Base-by-base conservation (phyloP, 169 alveolate species). In the Theileria luwenshuni region DNA sequence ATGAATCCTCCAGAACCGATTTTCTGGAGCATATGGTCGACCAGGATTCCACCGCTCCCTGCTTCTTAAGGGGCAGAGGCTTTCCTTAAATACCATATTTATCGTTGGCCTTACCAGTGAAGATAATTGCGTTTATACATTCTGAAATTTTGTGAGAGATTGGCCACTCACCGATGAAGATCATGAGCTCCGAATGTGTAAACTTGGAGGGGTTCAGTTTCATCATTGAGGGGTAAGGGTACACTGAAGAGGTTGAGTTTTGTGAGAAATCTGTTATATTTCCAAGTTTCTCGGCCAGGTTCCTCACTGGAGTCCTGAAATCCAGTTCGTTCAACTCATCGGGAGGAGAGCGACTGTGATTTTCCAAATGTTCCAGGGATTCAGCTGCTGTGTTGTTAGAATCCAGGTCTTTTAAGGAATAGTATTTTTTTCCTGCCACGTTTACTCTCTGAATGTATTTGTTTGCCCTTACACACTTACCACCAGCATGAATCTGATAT, bases 401-500 rank as follows among this genome's bases (percentile, higher is more conserved):
- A 3, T 79, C 83, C 59, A 79, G 72, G 41, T 79, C 86, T 51
- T 72, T 79, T 42, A 79, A 58, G 1, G 83, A 60, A 52, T 70
- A 79, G 72, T 71, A 79, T 19, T 25, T 52, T 30, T 8, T 47
- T 0, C 86, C 86, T 15, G 75, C 56, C 19, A 79, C 71, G 27
- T 10, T 21, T 25, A 65, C 72, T 25, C 83, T 45, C 86, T 79
- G 51, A 0, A 54, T 12, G 15, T 12, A 59, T 23, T 3, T 21
- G 12, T n/a, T 21, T 19, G 6, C 38, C 19, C 13, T 27, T 56
- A 21, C 21, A 60, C 41, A 70, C 86, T 17, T 17, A 79, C 86
- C 76, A 70, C 83, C 35, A 79, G 30, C 83, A 79, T 79, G 51
- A 54, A 79, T 52, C 86, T 83, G 10, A 79, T 8, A 15, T 79